Evolutionary conservation across 75 land plant species (phyloP), one percentile per base, ranked within the genome.

Genomic region (Gnetum montanum): DNA sequence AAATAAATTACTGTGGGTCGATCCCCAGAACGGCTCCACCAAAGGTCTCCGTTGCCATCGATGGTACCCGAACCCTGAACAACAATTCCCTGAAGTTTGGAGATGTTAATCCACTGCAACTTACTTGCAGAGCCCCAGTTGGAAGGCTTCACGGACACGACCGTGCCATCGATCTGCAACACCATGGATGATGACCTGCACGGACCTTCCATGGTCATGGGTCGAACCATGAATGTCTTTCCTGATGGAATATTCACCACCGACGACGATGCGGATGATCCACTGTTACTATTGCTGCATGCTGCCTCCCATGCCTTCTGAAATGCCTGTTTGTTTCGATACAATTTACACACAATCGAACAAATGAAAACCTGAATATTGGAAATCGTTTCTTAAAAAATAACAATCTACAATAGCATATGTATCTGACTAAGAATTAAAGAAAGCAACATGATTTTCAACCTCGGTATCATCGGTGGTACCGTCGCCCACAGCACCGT

Each of bases 101-200:
- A 68, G 69, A 91, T 81, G 29, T 70, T 69, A 16, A 91, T 59
- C 97, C 97, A 91, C 49, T 69, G 68, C 13, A 81, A 56, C 18
- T 64, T 27, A 18, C 59, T 71, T 4, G 76, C 78, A 16, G 63
- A 58, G 0, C 80, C 75, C 88, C 92, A 87, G 10, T 59, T 47
- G 46, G 57, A 44, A 22, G 69, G 41, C 28, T 51, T 63, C 4
- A 78, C 62, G 30, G 97, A 85, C 26, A 87, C 65, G 6, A 91
- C 81, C 26, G 64, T 84, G 2, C 97, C 97, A 57, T 91, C 94
- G 53, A 91, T 40, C 97, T 91, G 78, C 22, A 46, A 43, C 58
- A 76, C 83, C 83, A 75, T 79, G 35, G 12, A 75, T 45, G 27
- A 80, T 30, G 63, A 20, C 33, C 67, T 43, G 57, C 93, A 90